Base-by-base conservation (phyloP, 108 stramenopile species). In the Skeletonema costatum region DNA sequence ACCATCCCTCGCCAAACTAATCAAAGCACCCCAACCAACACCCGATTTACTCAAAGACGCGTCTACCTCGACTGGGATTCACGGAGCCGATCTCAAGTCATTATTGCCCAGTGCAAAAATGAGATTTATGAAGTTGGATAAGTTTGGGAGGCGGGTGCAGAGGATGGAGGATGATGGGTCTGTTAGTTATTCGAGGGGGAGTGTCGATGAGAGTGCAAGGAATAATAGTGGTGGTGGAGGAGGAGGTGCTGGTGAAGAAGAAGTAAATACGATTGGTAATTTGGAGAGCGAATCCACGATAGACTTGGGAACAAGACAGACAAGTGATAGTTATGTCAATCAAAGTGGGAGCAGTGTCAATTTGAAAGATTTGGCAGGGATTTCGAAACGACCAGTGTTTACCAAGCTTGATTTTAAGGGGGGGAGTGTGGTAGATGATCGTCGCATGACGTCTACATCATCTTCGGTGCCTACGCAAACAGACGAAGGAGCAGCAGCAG, bases 361-460 rank as follows among this genome's bases (percentile, higher is more conserved):
- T 25, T 61, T 79, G 32, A 73, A 68, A 64, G 60, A 41, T 33
- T 64, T 79, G 41, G 53, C 53, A 10, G 19, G 19, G 19, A 41
- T 73, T 9, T 50, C 71, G 17, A 66, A 72, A 44, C 66, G 67
- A 17, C 58, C 78, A 1, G 64, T 63, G 35, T 79, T 64, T 58
- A 79, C 78, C 42, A 79, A 56, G 67, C 61, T 79, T 5, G 78
- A 79, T 35, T 70, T 79, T 38, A 59, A 72, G 19, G 78, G 78
- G 21, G 71, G 44, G 31, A 60, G 58, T 31, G 78, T 79, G 10
- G 71, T 50, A 44, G 78, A 79, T 68, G 71, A 67, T 21, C 70
- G 71, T 60, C 64, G 78, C 8, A 73, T 39, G 58, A 41, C 14
- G 1, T 33, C 60, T 4, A 3, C 60, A 2, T 30, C 31, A 13